Evolutionary conservation across 1,284 basidiomycete genomes (phyloP), one percentile per base, ranked within the genome.

Genomic region (Trametes versicolor): DNA sequence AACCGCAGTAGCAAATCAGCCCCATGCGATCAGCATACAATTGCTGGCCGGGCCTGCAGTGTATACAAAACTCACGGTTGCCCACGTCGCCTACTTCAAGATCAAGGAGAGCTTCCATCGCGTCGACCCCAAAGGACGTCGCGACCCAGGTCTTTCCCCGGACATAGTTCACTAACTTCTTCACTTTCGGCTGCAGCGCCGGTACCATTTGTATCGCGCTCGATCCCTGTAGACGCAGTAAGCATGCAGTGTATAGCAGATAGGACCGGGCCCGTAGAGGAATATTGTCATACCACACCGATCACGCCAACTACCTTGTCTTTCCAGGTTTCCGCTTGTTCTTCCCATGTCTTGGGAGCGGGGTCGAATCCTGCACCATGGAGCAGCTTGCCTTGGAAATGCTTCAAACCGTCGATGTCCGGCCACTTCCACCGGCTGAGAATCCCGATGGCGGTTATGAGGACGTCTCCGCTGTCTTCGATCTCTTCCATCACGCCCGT

Each of bases 131-230:
- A 65, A 89, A 87, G 0, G 82, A 80, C 1, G 81, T 73, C 3
- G 85, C 80, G 41, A 91, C 79, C 89, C 87, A 90, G 0, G 88
- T 87, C 72, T 84, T 83, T 1, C 87, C 85, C 19, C 87, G 82
- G 37, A 87, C 88, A 68, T 84, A 90, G 73, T 88, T 87, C 43
- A 78, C 76, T 29, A 91, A 63, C 62, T 82, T 79, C 58, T 76
- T 74, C 6, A 88, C 87, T 60, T 79, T 80, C 2, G 84, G 81
- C 67, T 88, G 87, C 10, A 90, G 74, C 1, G 86, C 81, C 0
- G 88, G 81, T 0, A 90, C 84, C 13, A 89, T 82, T 70, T 91
- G 89, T 27, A 90, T 81, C 2, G 85, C 87, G n/a, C 86, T 87
- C 0, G 87, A 88, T 1, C 89, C 88, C 87, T 88, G 59, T 10